These are phyloP conservation scores for Fusarium ambrosium DNA, from an alignment of 2,329 filamentous ascomycete species.

Conservation along the genomic window DNA sequence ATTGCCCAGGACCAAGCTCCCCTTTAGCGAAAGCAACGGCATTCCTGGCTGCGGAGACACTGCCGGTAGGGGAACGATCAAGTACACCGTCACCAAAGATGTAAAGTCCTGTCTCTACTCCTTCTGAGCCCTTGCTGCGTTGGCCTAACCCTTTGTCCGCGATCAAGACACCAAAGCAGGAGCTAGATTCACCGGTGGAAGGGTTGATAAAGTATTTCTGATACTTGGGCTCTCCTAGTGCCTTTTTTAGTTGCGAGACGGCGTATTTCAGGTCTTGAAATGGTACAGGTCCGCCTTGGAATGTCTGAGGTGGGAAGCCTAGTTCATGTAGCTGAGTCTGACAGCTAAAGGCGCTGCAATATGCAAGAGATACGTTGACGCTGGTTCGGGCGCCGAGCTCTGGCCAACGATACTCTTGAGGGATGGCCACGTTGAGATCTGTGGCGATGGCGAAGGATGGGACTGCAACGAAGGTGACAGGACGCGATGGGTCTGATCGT, in stretches of 20 bases:
- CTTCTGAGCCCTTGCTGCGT: neutral
- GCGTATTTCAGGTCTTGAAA: neutral
- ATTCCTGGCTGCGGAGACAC: neutral
- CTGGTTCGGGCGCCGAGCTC: neutral
- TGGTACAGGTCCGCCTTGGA: neutral
- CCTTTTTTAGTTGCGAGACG: neutral
- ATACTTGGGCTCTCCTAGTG: neutral
- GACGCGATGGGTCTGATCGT: neutral
- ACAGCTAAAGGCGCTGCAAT: neutral
- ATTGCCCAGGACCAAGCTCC: neutral
- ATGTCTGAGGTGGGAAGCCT: neutral
- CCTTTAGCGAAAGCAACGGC: neutral
- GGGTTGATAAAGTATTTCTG: neutral
- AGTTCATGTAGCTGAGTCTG: neutral
- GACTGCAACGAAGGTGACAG: neutral
- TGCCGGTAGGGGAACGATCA: neutral
- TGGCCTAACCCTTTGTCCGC: neutral
- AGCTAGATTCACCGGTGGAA: neutral
- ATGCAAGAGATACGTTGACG: neutral
- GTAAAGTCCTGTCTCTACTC: neutral
- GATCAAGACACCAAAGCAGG: neutral
- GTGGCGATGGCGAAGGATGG: neutral
- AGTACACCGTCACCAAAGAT: neutral
- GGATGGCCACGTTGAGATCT: neutral
- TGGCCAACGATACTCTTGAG: neutral